Conservation (phyloP, 2,329 filamentous ascomycete genomes). For the Lasiodiplodia sp. region DNA sequence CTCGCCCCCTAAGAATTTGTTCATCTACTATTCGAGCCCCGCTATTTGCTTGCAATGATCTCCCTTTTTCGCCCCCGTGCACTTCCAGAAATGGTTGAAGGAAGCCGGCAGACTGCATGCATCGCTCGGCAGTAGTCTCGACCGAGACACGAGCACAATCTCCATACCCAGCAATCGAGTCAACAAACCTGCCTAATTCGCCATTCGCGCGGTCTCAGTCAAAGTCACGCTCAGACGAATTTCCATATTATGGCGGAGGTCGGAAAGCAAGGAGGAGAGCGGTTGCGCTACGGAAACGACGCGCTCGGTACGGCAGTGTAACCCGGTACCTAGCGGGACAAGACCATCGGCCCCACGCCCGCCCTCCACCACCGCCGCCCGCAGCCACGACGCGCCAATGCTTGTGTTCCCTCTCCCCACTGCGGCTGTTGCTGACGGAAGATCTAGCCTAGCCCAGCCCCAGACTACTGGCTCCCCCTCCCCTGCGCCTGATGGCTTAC, state of each 20-base stretch:
- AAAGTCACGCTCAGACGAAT: neutral
- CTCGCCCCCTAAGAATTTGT: no score
- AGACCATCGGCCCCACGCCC: constrained; percentile 9
- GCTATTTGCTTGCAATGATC: no score
- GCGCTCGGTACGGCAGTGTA: neutral
- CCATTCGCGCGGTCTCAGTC: neutral
- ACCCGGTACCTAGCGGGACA: neutral
- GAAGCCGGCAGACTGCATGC: no score
- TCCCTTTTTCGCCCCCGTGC: no score
- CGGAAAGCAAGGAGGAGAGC: neutral
- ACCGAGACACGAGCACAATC: neutral
- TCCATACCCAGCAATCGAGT: neutral
- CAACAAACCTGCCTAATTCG: neutral
- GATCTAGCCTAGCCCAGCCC: neutral
- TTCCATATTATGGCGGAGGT: neutral
- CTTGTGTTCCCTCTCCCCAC: neutral
- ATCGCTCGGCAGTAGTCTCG: neutral
- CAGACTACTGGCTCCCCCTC: neutral
- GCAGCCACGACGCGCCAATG: neutral
- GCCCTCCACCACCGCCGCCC: neutral
- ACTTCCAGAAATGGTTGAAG: no score
- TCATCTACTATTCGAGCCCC: no score
- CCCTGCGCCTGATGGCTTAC: neutral
- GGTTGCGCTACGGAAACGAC: neutral
- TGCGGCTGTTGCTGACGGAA: neutral